Base-by-base conservation (phyloP, 2,329 filamentous ascomycete species). In the Monosporascus sp. region DNA sequence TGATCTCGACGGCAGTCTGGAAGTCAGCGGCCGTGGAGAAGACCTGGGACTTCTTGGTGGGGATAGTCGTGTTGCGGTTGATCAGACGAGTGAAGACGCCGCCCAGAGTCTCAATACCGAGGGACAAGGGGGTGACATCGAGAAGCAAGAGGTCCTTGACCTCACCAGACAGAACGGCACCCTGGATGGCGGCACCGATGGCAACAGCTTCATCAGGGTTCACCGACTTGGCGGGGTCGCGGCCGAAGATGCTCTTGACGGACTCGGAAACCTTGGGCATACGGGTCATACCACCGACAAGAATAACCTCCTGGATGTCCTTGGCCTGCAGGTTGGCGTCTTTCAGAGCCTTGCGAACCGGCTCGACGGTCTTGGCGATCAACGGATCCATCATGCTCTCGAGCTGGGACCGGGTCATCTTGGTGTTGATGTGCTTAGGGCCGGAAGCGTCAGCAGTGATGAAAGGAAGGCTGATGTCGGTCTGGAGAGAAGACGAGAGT, bases 1-100 rank as follows among this genome's bases (percentile, higher is more conserved):
- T 97, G 82, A 97, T 97, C 82, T 97, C 92, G 70, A 97, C 93
- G 64, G 92, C 93, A 59, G 90, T 96, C 82, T 97, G 93, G 89
- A 95, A 96, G 74, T 97, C 93, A 63, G 93, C 92, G 51, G 92
- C 92, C 50, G 93, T 97, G 53, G 92, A 97, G 86, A 97, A 97
- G 70, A 92, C 86, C 79, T 97, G 91, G 14, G 92, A 97, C 82
- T 97, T 97, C 88, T 97, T 97, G 78, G 93, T 97, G 54, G 93
- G 93, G 71, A 97, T 97, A 62, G 93, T 97, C 70, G 93, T 97
- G 85, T 97, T 97, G 67, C 93, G 90, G 87, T 96, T 96, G 82
- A 97, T 97, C 74, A 97, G 76, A 71, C 91, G 91, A 60, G 93
- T 97, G 83, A 97, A 96, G 68, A 97, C 92, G 85, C 93, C 93